Evolutionary conservation across 2,329 filamentous ascomycete species (phyloP).

Genomic region (Phialophora tarda): DNA sequence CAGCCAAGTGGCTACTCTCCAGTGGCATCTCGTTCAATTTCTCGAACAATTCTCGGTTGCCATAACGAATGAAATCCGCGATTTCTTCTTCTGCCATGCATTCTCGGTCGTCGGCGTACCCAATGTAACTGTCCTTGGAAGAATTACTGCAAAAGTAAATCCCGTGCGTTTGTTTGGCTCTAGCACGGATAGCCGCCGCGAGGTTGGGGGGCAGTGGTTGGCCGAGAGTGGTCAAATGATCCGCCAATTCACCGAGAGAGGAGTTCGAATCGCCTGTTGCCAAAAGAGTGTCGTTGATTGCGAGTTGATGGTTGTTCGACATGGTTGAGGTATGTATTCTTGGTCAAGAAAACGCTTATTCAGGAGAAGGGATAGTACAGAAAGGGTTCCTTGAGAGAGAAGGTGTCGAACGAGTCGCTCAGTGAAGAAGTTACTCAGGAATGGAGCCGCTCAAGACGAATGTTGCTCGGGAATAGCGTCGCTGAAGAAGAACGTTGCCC

Average conservation of each 20-base stretch:
- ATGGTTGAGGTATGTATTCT: not conserved
- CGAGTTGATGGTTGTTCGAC: not conserved
- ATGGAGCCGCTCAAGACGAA: not conserved
- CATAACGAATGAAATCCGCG: conserved; percentile 16
- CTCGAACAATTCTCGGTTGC: conserved; percentile 18
- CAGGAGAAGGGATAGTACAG: not conserved
- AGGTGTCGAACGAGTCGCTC: not conserved
- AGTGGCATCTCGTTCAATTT: conserved; percentile 19
- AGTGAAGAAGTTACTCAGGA: not conserved
- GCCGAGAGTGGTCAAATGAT: not conserved
- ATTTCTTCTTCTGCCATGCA: conserved; percentile 25
- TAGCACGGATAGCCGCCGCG: not conserved
- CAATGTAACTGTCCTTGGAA: conserved; percentile 21
- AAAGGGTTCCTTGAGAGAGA: not conserved
- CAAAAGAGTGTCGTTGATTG: not conserved
- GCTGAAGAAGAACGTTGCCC: not conserved
- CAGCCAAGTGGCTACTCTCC: conserved; percentile 19
- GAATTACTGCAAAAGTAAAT: conserved; percentile 26
- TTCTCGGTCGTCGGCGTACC: conserved; percentile 19
- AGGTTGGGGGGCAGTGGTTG: not conserved
- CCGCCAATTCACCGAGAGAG: not conserved
- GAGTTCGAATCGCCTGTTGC: not conserved
- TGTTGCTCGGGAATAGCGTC: not conserved
- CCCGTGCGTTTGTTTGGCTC: conserved; percentile 6
- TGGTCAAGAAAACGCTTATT: not conserved